Conservation (phyloP, 2,329 filamentous ascomycete species). For the Monilinia fructicola region DNA sequence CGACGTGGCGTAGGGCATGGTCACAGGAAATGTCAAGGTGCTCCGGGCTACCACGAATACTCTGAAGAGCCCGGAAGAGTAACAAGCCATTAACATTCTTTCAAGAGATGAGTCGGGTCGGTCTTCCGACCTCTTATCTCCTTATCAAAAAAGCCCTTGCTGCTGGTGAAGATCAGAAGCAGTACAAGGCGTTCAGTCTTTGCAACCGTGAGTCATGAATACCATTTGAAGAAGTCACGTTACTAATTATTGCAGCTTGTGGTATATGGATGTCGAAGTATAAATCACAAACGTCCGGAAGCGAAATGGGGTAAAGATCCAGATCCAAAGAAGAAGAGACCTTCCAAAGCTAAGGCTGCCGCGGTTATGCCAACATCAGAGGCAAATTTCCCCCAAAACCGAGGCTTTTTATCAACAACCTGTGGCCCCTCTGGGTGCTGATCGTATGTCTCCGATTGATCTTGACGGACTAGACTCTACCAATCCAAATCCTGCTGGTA, state of each 20-base stretch:
- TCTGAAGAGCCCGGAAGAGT: slow-evolving; percentile 71
- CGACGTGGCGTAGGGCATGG: slow-evolving; percentile 93
- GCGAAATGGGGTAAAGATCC: slow-evolving; percentile 70
- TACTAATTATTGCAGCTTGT: slow-evolving; percentile 59
- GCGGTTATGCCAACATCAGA: slow-evolving; percentile 27
- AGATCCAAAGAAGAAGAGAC: slow-evolving; percentile 49
- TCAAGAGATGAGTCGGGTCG: slow-evolving; percentile 62
- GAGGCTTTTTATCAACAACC: slow-evolving; percentile 24
- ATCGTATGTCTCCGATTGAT: slow-evolving; percentile 20
- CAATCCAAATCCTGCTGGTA: slow-evolving; percentile 1
- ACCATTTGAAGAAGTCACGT: slow-evolving; percentile 1
- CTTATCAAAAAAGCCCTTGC: slow-evolving; percentile 74
- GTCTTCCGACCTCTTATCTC: slow-evolving; percentile 65
- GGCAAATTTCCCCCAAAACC: slow-evolving; percentile 41
- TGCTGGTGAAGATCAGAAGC: slow-evolving; percentile 60
- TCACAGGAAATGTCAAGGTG: slow-evolving; percentile 72
- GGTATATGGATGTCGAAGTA: slow-evolving; percentile 93
- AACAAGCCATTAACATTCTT: slow-evolving; percentile 68
- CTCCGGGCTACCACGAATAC: slow-evolving; percentile 67
- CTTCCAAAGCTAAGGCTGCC: slow-evolving; percentile 39
- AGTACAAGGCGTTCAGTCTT: slow-evolving; percentile 71
- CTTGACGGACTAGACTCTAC: slow-evolving; percentile 11
- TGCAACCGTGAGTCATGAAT: slow-evolving; percentile 73
- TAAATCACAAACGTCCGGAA: slow-evolving; percentile 78
- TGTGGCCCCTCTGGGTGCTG: slow-evolving; percentile 1